Conservation (phyloP, 371 early-diverging fungal species). For the Smittium culicis region DNA sequence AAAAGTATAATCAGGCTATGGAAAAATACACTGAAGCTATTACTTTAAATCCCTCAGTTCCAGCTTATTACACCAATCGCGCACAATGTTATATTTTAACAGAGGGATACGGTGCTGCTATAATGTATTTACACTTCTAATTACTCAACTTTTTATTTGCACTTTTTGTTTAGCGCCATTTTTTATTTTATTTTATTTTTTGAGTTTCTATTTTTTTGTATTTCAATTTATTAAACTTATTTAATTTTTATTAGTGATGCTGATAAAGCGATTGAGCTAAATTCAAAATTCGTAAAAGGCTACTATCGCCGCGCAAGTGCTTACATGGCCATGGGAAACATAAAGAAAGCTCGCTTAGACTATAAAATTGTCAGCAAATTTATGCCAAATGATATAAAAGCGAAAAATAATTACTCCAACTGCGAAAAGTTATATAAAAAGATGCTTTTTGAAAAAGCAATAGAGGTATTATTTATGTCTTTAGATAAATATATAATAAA, state of each 20-base stretch:
- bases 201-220: background rate
- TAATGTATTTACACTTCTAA: slow-evolving; percentile 8
- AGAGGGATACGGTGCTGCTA: slow-evolving; percentile 84
- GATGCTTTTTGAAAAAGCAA: slow-evolving; percentile 86
- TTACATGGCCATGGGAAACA: slow-evolving; percentile 63
- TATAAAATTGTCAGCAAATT: slow-evolving; percentile 55
- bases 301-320: slow-evolving; percentile 85
- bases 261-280: slow-evolving; percentile 64
- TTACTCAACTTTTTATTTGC: too few relatives aligned
- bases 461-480: slow-evolving; percentile 30
- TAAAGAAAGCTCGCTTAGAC: slow-evolving; percentile 74
- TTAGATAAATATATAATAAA: slow-evolving; percentile 66
- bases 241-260: slow-evolving; percentile 44
- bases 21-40: slow-evolving; percentile 66
- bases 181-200: background rate
- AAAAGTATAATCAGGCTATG: slow-evolving; percentile 29
- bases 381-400: slow-evolving; percentile 54
- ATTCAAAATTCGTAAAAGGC: slow-evolving; percentile 75
- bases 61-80: slow-evolving; percentile 82
- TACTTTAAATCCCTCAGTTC: slow-evolving; percentile 62
- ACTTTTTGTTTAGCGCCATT: too few relatives aligned
- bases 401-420: slow-evolving; percentile 50
- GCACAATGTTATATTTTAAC: slow-evolving; percentile 75
- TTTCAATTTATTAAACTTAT: background rate
- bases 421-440: slow-evolving; percentile 79